phyloP scores from a whole-genome alignment of 2,329 filamentous ascomycete species.

The Pseudocercospora fuligena region DNA sequence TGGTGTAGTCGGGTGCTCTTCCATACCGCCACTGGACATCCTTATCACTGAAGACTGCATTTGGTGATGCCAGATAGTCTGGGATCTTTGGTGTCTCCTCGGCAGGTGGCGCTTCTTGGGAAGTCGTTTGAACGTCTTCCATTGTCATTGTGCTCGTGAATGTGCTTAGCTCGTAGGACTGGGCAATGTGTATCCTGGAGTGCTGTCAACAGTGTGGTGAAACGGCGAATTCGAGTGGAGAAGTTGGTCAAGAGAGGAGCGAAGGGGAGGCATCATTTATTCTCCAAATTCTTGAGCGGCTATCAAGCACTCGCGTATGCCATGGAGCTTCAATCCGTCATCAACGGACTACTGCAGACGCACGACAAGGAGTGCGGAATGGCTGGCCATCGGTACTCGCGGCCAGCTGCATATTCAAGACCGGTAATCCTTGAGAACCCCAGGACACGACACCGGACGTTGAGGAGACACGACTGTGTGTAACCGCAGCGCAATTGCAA shows the following conservation, averaged over 20 bases:
- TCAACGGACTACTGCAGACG: slow-evolving; percentile 17
- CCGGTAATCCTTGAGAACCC: slow-evolving; percentile 21
- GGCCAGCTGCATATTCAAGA: slow-evolving; percentile 19
- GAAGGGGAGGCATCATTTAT: slow-evolving; percentile 23
- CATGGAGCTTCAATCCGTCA: slow-evolving; percentile 19
- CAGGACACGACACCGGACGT: slow-evolving; percentile 6
- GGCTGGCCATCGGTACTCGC: slow-evolving; percentile 20
- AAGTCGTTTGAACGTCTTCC: slow-evolving; percentile 29
- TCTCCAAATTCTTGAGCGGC: slow-evolving; percentile 10
- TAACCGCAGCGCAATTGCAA: slow-evolving; percentile 6
- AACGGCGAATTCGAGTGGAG: neutral
- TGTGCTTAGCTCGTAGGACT: neutral
- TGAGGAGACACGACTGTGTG: slow-evolving; percentile 15
- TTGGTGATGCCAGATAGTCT: slow-evolving; percentile 63
- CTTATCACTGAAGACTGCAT: slow-evolving; percentile 62
- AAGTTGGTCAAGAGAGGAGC: slow-evolving; percentile 3
- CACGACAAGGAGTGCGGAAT: slow-evolving; percentile 24
- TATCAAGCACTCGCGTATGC: slow-evolving; percentile 21
- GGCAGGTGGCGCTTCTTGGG: slow-evolving; percentile 22
- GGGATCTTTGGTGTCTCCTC: slow-evolving; percentile 50
- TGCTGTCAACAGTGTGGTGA: neutral
- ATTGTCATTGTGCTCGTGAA: slow-evolving; percentile 34
- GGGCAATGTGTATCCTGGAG: neutral
- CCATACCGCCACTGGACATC: slow-evolving; percentile 65
- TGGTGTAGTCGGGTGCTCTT: slow-evolving; percentile 65